Base-by-base conservation (phyloP, 2,329 filamentous ascomycete species). In the Fusarium oxysporum region DNA sequence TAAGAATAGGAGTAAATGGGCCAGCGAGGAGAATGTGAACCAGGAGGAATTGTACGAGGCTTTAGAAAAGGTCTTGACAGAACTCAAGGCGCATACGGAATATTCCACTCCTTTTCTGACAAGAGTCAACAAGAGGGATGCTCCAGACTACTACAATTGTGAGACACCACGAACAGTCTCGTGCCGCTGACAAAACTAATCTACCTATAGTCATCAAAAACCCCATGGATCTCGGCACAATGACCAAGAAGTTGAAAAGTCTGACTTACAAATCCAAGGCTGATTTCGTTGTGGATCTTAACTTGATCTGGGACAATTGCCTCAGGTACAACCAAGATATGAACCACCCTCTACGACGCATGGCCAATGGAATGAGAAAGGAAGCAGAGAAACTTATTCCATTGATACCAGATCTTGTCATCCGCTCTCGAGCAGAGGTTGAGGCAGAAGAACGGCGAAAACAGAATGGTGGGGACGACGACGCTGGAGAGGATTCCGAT, bases 1-100 rank as follows among this genome's bases (percentile, higher is more conserved):
- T 72, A 99, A 98, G 82, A 98, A 98, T 77, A 89, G 96, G 78
- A 98, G 96, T 83, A 99, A 99, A 84, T 99, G 96, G 96, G 96
- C 96, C 7, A 98, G 93, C 81, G 96, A 98, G 82, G 96, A 99
- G 77, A 96, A 97, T 76, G 92, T 99, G 70, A 96, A 96, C 67
- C 96, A 99, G 82, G 96, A 99, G 82, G 96, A 99, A 82, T 87
- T 99, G 10, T 99, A 99, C 80, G 96, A 99, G 84, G 94, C 96
- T 16, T 88, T 96, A 19, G 96, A 99, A 81, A 98, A 98, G 84
- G 96, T 99, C 58, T 87, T 99, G 78, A 97, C 95, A 79, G 96
- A 98, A 81, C 90, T 99, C 62, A 98, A 98, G 82, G 96, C 96
- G 40, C 95, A 97, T 85, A 97, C 95, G 4, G 96, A 99, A 82